Base-by-base conservation (phyloP, 2,329 filamentous ascomycete species). In the Emericellopsis cladophorae region DNA sequence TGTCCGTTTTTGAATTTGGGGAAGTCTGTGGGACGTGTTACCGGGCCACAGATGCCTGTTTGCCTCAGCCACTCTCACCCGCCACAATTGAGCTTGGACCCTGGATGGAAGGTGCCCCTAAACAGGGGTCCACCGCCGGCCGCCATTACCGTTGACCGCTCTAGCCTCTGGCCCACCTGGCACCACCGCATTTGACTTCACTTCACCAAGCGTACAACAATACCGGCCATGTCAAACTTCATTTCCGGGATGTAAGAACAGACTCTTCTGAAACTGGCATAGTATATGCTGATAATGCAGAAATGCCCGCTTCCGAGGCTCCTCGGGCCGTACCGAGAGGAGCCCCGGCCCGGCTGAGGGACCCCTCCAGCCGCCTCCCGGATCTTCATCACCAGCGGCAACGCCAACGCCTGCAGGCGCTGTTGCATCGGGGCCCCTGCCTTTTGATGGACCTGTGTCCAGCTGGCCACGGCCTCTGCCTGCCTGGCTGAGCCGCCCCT, bases 401-500 rank as follows among this genome's bases (percentile, higher is more conserved):
- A 22, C 41, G 8, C 37, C 38, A 6, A 12, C 42, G 5, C 40
- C 47, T 41, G 36, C 48, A 33, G 31, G 45, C 37, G 24, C 56
- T 60, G 57, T 47, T 60, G 65, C 55, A 51, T 58, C 16, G 22
- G 29, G 36, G 2, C 31, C 37, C 21, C 31, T 29, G 15, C 7
- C 26, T 5, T 36, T 31, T 12, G 32, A 36, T 26, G 37, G 41
- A 4, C 37, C 41, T 36, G 59, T 59, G 42, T 47, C 57, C 31
- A 62, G 54, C 46, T 62, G 61, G 46, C 77, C 77, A 40, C 68
- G 72, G 37, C 70, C 71, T n/a, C 62, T 74, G 46, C 81, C 81
- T 18, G 64, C 84, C 46, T 88, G 84, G 78, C 76, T 88, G 53
- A 82, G 84, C 54, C 73, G 81, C 40, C 67, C 77, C 48, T 83